Evolutionary conservation across 2,329 filamentous ascomycete genomes (phyloP), one percentile per base, ranked within the genome.

Genomic region (Ceratocystis diversiconidia): DNA sequence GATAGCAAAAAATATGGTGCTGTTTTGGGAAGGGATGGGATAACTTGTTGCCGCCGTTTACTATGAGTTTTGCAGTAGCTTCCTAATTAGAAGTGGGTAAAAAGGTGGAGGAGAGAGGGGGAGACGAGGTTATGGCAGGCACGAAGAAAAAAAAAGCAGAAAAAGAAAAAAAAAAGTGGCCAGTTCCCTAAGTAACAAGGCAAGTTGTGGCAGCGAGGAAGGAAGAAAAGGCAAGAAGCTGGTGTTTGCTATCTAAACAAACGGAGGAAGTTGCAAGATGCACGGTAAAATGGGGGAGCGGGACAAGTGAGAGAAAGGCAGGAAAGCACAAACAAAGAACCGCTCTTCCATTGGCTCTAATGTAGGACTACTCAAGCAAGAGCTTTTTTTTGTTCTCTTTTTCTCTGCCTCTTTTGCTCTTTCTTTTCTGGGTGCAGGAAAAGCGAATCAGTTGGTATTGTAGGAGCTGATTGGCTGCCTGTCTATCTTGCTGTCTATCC

Each of bases 111-210:
- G 52, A 30, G 50, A 55, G 52, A 30, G 52, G 52, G 52, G 52
- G 48, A 22, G 48, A 52, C 48, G 48, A 52, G 36, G n/a, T 52
- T 52, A 22, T 52, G 48, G 48, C 19, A 52, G 48, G 48, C 48
- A 52, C n/a, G 19, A 52, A 52, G 48, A 22, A 52, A 22, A 50
- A 50, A 19, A 50, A n/a, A 50, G 17, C 44, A 50, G 17, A 50
- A 30, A 57, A 57, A 57, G 61, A 25, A 17, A 50, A 8, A 30
- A 57, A 57, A 57, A 65, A 65, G 43, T 57, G 46, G 43, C 28
- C 30, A 64, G 63, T 65, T 65, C 63, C 63, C 63, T 44, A 65
- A 65, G 63, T 65, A 65, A 65, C 63, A 65, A 61, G 55, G 28
- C 52, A 57, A 15, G 17, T 32, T 32, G 28, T 28, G 32, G 28